Evolutionary conservation across 2,329 filamentous ascomycete genomes (phyloP), one percentile per base, ranked within the genome.

Genomic region (Claviceps pazoutovae): DNA sequence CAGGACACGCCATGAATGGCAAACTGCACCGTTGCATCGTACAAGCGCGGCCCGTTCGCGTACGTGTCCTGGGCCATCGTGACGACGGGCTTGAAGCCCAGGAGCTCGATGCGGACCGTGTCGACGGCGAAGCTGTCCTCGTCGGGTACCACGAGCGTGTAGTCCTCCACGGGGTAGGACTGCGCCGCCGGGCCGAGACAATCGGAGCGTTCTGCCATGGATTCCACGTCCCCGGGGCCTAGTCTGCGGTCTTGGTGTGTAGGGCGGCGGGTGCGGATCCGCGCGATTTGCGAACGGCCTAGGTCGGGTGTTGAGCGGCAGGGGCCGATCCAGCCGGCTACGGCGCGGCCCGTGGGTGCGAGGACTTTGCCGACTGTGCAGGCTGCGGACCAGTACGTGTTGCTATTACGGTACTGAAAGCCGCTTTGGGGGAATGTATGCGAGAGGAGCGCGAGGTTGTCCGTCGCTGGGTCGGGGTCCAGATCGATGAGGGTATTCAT

Each of bases 401-500:
- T 83, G 52, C 80, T 82, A 59, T 72, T 76, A 53, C 82, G 81
- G 62, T 88, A 88, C 66, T 89, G 85, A 61, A 89, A 88, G 16
- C 85, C 85, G 56, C 81, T 82, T 57, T 82, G 73, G 1, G 83
- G 82, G 53, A 83, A 76, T 57, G 83, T 74, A 58, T 87, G 82
- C 1, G 80, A 83, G 8, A 89, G 74, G 37, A 83, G 73, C 11
- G 81, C 80, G 16, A 88, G 74, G 7, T 80, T 71, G 55, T 83
- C 78, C 5, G 78, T 80, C 3, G 80, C 80, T 4, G 74, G 74
- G 61, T 86, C 83, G 2, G 80, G 80, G 59, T 88, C 84, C 58
- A 86, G 79, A 62, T 88, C 85, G 56, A 88, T 81, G 44, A 89
- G 72, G 4, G 84, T 78, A 62, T 88, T 88, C 83, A 89, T 88